These are phyloP conservation scores for Calonectria naviculata DNA, from an alignment of 2,329 filamentous ascomycete genomes.

Conservation along the genomic window DNA sequence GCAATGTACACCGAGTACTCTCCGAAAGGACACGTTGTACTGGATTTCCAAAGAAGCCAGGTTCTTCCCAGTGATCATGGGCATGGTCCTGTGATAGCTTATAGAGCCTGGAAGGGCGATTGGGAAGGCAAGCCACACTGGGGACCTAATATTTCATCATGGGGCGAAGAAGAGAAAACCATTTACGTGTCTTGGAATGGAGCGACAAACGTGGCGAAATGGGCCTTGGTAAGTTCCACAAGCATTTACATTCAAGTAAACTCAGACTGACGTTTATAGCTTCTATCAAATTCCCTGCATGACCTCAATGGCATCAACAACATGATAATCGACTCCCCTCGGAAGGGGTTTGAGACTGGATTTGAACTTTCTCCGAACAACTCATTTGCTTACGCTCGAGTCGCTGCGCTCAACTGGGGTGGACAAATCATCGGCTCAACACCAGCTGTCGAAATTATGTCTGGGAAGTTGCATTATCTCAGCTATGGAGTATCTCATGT, in stretches of 20 bases:
- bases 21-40: background rate
- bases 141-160: conserved; percentile 5
- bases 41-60: conserved; percentile 1
- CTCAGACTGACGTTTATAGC: background rate
- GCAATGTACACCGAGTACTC: conserved; percentile 2
- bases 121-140: conserved; percentile 6
- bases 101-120: background rate
- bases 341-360: background rate
- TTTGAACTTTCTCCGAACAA: background rate
- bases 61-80: background rate
- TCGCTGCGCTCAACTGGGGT: background rate
- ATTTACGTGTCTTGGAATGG: conserved; percentile 10
- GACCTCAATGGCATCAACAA: background rate
- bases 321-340: background rate
- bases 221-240: background rate
- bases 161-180: background rate
- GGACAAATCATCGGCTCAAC: conserved; percentile 1
- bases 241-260: too few relatives aligned
- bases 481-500: too few relatives aligned
- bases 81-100: background rate
- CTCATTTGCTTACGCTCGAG: background rate
- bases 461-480: background rate
- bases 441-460: background rate
- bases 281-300: background rate
- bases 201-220: background rate